A percentile compares a stretch with the other conserved stretches of the same genome.
phyloP scores from a whole-genome alignment of 1,284 basidiomycete species.

The Ganoderma resinaceum region DNA sequence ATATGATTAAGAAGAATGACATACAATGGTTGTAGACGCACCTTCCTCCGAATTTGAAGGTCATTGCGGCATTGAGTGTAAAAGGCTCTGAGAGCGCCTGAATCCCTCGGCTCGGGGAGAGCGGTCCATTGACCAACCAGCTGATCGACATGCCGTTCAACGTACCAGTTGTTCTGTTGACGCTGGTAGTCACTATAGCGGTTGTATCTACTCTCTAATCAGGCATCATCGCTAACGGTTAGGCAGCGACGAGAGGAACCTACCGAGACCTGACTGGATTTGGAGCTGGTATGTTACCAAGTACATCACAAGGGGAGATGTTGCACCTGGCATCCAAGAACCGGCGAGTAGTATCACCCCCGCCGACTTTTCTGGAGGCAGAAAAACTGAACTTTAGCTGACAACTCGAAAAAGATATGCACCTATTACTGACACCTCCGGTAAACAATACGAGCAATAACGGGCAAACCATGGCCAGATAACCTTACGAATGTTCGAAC shows the following conservation, averaged over 20 bases:
- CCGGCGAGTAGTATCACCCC: neutral
- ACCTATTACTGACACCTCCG: neutral
- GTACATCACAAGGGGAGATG: neutral
- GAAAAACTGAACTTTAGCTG: no score
- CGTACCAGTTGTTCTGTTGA: no score
- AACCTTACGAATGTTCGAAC: neutral
- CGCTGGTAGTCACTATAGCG: no score
- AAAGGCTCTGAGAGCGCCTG: neutral
- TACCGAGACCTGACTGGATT: neutral
- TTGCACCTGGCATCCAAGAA: neutral
- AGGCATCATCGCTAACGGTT: neutral
- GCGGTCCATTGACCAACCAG: neutral
- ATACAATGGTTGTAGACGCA: neutral
- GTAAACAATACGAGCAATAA: constrained; percentile 1
- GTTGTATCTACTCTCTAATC: constrained; percentile 1
- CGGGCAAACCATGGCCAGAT: constrained; percentile 6
- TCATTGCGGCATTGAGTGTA: neutral
- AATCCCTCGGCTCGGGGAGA: neutral
- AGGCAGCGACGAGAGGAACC: neutral
- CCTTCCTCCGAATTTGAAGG: neutral
- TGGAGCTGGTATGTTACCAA: neutral
- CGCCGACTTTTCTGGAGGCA: neutral
- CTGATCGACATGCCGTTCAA: neutral
- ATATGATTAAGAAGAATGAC: constrained; percentile 15
- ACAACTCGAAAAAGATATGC: neutral